These are phyloP conservation scores for Lasiodiplodia gonubiensis DNA, from an alignment of 2,329 filamentous ascomycete species.

Conservation along the genomic window DNA sequence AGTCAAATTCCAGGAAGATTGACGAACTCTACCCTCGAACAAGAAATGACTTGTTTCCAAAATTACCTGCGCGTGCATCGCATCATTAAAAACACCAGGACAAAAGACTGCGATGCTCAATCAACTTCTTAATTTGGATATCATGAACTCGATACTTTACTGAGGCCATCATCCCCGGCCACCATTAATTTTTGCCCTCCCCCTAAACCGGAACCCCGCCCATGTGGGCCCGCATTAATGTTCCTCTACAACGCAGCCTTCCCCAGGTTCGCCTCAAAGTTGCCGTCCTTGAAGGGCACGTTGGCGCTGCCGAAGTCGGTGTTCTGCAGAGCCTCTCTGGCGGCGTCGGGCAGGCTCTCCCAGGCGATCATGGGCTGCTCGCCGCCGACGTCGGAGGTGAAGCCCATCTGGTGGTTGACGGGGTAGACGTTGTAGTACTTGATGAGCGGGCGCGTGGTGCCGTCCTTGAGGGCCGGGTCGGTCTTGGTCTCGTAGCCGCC, in stretches of 20 bases:
- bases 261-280: constrained; percentile 54
- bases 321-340: constrained; percentile 50
- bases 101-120: background rate
- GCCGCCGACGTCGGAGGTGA: constrained; percentile 49
- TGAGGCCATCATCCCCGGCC: background rate
- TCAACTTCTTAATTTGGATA: background rate
- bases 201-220: background rate
- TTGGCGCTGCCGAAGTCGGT: constrained; percentile 56
- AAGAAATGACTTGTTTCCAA: background rate
- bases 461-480: constrained; percentile 50
- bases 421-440: constrained; percentile 58
- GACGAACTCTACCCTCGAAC: background rate
- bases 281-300: constrained; percentile 55
- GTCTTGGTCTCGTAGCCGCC: constrained; percentile 55
- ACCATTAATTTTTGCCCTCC: background rate
- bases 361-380: constrained; percentile 57
- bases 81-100: background rate
- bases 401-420: constrained; percentile 54
- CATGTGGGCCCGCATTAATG: background rate
- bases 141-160: background rate
- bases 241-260: constrained; percentile 35
- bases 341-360: constrained; percentile 54
- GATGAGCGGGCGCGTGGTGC: constrained; percentile 49
- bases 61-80: no score
- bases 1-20: background rate